Evolutionary conservation across 1,284 basidiomycete genomes (phyloP), one percentile per base, ranked within the genome.

Genomic region (Volvariella surrecta): DNA sequence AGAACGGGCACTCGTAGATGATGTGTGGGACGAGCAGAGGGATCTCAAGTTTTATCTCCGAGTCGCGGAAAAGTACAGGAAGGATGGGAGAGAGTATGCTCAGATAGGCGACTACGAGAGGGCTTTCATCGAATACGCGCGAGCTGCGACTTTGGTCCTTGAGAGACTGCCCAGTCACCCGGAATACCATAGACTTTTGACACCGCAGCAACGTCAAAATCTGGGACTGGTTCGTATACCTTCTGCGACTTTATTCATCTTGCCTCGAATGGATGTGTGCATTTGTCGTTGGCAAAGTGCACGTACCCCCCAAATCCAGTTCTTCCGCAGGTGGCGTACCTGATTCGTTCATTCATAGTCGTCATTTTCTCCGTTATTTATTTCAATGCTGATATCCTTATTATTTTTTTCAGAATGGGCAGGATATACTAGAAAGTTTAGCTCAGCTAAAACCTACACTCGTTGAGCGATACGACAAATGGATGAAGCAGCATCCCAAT

Each of bases 81-180:
- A 68, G 45, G 63, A 65, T 19, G 75, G 67, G 15, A 70, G 69
- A 46, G 55, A 58, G 22, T 61, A 59, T 43, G 56, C 59, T 0
- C 61, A 66, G 17, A 56, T 60, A n/a, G 67, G 66, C 1, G 72
- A 82, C 52, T 62, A 74, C 28, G 78, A 82, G 54, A 61, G 55
- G 41, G 76, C 74, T 0, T 82, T 81, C 54, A 63, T 82, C 6
- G 63, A 71, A 47, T 73, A 70, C 48, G 80, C 79, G 3, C 70
- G 66, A 51, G 77, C 79, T 11, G 78, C 79, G 3, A 79, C 76
- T 1, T 65, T 82, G 34, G 76, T 81, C 4, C 66, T 81, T 7
- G 78, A 83, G 58, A 74, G 71, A 52, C 56, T 83, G 20, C 79
- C 77, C 6, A 58, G 59, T 3, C 80, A 82, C 56, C 60, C 61